Percentiles rank a stretch among this genome's conserved stretches.
Evolutionary conservation across 345 rosid species (phyloP).

Genomic region (Erodium maritimum): DNA sequence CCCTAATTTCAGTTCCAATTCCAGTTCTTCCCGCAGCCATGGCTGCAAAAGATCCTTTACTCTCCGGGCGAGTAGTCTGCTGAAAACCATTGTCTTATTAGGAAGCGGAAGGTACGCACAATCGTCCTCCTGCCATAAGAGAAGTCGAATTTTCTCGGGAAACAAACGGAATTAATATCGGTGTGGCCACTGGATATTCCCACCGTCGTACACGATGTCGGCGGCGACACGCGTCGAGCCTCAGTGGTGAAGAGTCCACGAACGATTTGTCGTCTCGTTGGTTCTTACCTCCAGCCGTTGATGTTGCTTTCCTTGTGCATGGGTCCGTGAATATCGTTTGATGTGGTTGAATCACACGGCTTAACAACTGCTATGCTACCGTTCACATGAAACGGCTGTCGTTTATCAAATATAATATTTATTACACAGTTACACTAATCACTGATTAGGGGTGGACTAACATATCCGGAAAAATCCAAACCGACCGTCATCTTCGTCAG

Average conservation of each 20-base stretch:
- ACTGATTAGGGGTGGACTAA: too few relatives aligned
- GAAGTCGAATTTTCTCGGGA: conserved; percentile 2
- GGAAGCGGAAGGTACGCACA: neutral
- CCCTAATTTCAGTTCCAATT: conserved; percentile 52
- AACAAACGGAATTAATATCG: neutral
- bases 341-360: neutral
- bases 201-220: neutral
- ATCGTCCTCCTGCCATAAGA: neutral
- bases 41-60: conserved; percentile 49
- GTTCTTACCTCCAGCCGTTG: neutral
- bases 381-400: too few relatives aligned
- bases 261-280: neutral
- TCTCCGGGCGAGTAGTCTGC: conserved; percentile 32
- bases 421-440: too few relatives aligned
- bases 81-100: conserved; percentile 30
- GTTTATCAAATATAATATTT: too few relatives aligned
- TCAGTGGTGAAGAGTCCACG: neutral
- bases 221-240: neutral
- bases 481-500: too few relatives aligned
- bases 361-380: too few relatives aligned
- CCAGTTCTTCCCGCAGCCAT: conserved; percentile 60
- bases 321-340: neutral
- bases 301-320: neutral
- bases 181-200: neutral
- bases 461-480: too few relatives aligned